phyloP scores from a whole-genome alignment of 352 stramenopile genomes.

The Globisporangium middletonii region DNA sequence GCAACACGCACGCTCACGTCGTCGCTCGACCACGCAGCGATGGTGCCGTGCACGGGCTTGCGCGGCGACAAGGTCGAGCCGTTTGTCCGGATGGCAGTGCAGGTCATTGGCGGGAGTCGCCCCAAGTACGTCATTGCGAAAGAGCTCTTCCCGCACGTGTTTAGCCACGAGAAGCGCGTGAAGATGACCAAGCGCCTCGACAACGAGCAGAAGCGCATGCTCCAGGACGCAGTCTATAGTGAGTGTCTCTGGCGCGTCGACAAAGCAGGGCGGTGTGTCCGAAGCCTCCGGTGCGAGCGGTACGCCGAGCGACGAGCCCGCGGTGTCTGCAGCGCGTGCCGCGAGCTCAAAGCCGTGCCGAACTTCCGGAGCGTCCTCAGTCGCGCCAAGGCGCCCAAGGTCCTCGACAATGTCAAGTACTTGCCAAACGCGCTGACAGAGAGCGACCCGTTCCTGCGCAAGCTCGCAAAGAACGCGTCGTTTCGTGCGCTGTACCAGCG shows the following conservation, averaged over 20 bases:
- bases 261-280: constrained; percentile 63
- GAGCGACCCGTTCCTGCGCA: constrained; percentile 72
- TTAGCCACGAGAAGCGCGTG: constrained; percentile 47
- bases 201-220: constrained; percentile 39
- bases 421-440: constrained; percentile 69
- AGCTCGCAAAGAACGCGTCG: constrained; percentile 72
- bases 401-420: constrained; percentile 78
- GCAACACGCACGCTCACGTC: constrained; percentile 1
- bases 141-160: constrained; percentile 62
- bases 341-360: constrained; percentile 50
- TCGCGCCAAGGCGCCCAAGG: constrained; percentile 60
- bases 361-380: constrained; percentile 79
- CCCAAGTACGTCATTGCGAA: constrained; percentile 79
- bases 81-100: constrained; percentile 58
- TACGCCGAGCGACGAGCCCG: constrained; percentile 27
- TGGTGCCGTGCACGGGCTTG: constrained; percentile 50
- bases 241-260: constrained; percentile 81
- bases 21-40: constrained; percentile 18
- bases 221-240: constrained; percentile 71
- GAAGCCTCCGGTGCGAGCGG: constrained; percentile 61
- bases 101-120: constrained; percentile 68
- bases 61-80: constrained; percentile 54
- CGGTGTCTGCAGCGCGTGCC: constrained; percentile 60
- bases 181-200: constrained; percentile 59
- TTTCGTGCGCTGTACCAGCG: constrained; percentile 61